Percentiles rank a stretch among this genome's conserved stretches.
phyloP scores from a whole-genome alignment of 768 basidiomycete genomes.

The Mycena vitilis region DNA sequence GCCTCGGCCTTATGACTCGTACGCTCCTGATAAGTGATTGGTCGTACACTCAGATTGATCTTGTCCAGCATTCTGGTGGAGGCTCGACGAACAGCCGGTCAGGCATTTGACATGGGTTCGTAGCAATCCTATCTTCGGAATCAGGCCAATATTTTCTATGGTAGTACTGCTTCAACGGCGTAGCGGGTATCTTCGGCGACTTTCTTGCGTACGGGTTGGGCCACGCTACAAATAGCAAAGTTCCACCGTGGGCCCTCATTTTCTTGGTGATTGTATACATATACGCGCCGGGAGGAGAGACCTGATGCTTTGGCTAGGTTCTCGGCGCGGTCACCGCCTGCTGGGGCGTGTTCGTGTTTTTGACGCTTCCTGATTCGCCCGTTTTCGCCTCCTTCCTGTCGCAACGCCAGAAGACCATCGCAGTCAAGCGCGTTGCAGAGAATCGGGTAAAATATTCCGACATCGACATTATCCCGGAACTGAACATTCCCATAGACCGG shows the following conservation, averaged over 20 bases:
- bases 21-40: not conserved
- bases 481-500: conserved; percentile 33
- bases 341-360: conserved; percentile 43
- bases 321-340: conserved; percentile 43
- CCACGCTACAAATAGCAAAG: conserved; percentile 37
- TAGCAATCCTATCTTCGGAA: not conserved
- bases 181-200: conserved; percentile 42
- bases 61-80: conserved; percentile 43
- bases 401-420: conserved; percentile 46
- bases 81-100: conserved; percentile 41
- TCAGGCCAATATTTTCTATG: too few relatives aligned
- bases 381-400: conserved; percentile 45
- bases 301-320: not conserved
- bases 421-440: conserved; percentile 50
- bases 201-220: conserved; percentile 43
- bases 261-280: conserved; percentile 32
- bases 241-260: conserved; percentile 45
- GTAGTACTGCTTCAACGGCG: conserved; percentile 37
- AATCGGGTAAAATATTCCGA: conserved; percentile 32
- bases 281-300: not conserved
- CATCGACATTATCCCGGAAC: not conserved
- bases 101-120: conserved; percentile 45
- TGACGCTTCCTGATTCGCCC: conserved; percentile 52
- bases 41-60: not conserved
- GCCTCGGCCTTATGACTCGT: conserved; percentile 46